Evolutionary conservation across 495 filamentous ascomycete genomes (phyloP), one percentile per base, ranked within the genome.

Genomic region (Terfezia claveryi): DNA sequence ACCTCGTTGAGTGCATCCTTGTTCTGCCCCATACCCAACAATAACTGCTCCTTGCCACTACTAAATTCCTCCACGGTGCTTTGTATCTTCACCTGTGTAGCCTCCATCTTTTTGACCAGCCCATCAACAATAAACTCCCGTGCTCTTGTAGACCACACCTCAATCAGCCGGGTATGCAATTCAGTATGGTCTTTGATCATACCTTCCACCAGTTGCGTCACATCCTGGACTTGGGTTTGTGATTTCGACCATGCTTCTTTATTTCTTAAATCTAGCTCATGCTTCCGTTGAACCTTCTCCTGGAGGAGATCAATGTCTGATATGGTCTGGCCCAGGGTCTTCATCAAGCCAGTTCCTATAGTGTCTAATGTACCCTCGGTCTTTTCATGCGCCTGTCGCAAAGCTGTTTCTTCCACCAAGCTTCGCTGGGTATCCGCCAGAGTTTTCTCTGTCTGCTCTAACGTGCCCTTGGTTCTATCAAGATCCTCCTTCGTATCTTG

Each of bases 1-100:
- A 94, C 81, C 32, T 75, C 70, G 60, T 95, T 87, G 85, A 94
- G 92, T 56, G 91, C 82, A 54, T 87, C 79, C 61, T 83, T 85
- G 3, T 85, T 80, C 51, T 74, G 69, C 27, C 75, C 70, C 16
- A 79, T 83, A 60, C 89, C 80, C 14, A 72, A 70, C 36, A 80
- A 74, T 10, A 91, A 75, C 57, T 82, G 75, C 20, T 71, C 63
- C 66, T 83, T 80, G 12, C 79, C 81, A 36, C 71, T 68, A 32
- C 80, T 72, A 56, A 94, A 85, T 7, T 4, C 27, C 27, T 32
- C 27, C 27, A 32, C 1, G 27, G 27, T 32, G 27, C 27, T 32
- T 32, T 32, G 27, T 32, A 32, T 32, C 27, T 32, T 32, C 27
- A 32, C 27, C 27, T 32, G 27, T 32, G 27, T 32, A 1, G 73